Conservation (phyloP, 495 filamentous ascomycete genomes). For the Aspergillus indologenus region DNA sequence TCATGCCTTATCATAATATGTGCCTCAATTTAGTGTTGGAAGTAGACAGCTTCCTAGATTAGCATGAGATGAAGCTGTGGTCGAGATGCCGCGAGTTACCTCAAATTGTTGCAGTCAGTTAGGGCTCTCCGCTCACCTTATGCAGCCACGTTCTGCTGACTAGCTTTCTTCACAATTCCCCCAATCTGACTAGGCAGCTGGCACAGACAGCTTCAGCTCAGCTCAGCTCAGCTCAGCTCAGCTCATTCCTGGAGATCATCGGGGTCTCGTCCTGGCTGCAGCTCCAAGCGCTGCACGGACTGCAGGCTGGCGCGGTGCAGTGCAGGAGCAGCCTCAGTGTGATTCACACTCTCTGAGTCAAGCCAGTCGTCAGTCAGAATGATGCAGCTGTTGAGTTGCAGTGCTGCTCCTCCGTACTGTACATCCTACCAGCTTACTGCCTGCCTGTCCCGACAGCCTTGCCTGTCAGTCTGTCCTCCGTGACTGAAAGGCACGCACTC, state of each 20-base stretch:
- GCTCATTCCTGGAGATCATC: background rate
- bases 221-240: too few species aligned
- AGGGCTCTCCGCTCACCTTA: background rate
- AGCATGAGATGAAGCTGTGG: too few species aligned
- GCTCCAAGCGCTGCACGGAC: background rate
- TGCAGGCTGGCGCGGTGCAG: background rate
- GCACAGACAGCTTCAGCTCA: background rate
- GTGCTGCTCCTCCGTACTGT: too few species aligned
- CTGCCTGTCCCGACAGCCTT: background rate
- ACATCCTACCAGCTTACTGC: background rate
- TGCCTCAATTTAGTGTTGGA: too few species aligned
- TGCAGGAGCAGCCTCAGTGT: background rate
- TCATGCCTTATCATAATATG: too few species aligned
- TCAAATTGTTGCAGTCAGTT: background rate
- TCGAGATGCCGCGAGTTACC: too few species aligned
- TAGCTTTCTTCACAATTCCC: background rate
- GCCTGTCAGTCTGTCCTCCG: background rate
- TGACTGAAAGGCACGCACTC: too few species aligned
- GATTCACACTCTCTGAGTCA: background rate
- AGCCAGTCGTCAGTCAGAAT: background rate
- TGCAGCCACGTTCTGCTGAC: background rate
- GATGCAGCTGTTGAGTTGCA: background rate
- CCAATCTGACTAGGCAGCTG: background rate
- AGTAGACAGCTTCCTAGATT: too few species aligned
- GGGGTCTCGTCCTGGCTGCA: background rate